A percentile compares a stretch with the other conserved stretches of the same genome.
Evolutionary conservation across 129 eudicot genomes (phyloP).

Genomic region (Artemisia argyi): DNA sequence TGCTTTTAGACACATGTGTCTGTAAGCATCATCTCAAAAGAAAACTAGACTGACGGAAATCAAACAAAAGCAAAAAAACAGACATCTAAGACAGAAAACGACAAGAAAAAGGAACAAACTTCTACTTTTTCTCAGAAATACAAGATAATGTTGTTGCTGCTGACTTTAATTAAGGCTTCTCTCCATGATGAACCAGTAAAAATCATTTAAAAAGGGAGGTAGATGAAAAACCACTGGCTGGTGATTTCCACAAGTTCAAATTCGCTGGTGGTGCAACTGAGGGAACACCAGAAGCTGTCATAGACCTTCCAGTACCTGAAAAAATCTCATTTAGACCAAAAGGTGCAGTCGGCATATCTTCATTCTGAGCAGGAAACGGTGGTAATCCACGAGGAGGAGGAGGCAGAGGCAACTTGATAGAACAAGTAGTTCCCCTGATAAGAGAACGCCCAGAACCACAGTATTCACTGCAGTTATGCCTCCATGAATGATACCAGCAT

Average conservation of each 20-base stretch:
- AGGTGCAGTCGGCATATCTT: conserved; percentile 1
- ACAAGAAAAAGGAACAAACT: not conserved
- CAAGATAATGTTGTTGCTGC: not conserved
- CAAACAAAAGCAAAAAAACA: not conserved
- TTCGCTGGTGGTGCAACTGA: not conserved
- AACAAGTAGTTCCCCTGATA: not conserved
- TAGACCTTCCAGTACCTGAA: conserved; percentile 2
- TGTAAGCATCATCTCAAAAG: not conserved
- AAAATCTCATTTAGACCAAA: not conserved
- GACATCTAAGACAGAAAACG: not conserved
- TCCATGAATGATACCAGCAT: not conserved
- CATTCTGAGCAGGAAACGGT: not conserved
- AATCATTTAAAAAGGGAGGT: not conserved
- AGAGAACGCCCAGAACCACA: not conserved
- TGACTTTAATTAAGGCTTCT: not conserved
- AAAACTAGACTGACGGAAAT: not conserved
- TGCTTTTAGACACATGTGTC: not conserved
- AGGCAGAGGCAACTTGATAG: conserved; percentile 7
- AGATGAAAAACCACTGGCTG: not conserved
- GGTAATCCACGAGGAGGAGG: not conserved
- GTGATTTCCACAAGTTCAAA: not conserved
- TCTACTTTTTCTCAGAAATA: not conserved
- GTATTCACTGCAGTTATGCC: conserved; percentile 4
- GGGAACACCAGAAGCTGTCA: not conserved
- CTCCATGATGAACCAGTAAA: not conserved